Conservation (phyloP, 176 grass and related monocot species). For the Panicum miliaceum region DNA sequence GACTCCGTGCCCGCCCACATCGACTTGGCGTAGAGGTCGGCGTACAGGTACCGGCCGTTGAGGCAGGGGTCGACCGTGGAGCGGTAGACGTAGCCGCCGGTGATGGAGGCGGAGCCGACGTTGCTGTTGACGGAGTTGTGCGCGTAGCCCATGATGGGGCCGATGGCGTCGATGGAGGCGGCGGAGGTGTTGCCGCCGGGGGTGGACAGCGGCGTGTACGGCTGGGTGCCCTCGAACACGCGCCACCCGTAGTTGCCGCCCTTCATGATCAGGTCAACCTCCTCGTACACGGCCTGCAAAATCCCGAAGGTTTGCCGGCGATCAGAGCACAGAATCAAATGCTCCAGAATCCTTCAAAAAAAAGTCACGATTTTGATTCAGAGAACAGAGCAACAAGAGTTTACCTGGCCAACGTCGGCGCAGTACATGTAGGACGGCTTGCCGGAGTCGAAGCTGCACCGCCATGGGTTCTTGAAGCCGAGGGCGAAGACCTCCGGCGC, state of each 20-base stretch:
- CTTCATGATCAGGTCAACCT: slow-evolving; percentile 72
- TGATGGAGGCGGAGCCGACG: slow-evolving; percentile 73
- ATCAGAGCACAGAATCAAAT: neutral
- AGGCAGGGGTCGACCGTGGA: slow-evolving; percentile 75
- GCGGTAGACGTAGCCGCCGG: slow-evolving; percentile 77
- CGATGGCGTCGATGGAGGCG: slow-evolving; percentile 65
- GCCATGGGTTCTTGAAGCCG: slow-evolving; percentile 80
- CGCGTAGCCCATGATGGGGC: slow-evolving; percentile 70
- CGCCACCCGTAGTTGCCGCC: slow-evolving; percentile 95
- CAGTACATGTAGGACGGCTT: slow-evolving; percentile 78
- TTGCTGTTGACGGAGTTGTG: slow-evolving; percentile 61
- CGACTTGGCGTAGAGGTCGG: slow-evolving; percentile 70
- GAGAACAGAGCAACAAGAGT: too few relatives aligned
- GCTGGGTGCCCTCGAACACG: slow-evolving; percentile 51
- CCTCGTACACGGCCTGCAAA: slow-evolving; percentile 57
- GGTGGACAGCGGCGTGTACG: slow-evolving; percentile 38
- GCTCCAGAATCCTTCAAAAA: too few relatives aligned
- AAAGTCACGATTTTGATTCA: too few relatives aligned
- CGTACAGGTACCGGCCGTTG: slow-evolving; percentile 69
- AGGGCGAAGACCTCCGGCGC: slow-evolving; percentile 76
- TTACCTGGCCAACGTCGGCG: slow-evolving; percentile 71
- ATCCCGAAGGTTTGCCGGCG: neutral
- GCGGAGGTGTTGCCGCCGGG: slow-evolving; percentile 81
- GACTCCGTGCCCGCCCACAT: slow-evolving; percentile 62
- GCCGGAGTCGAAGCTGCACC: slow-evolving; percentile 77